Evolutionary conservation across 805 yeast genomes (phyloP), one percentile per base, ranked within the genome.

Genomic region (Candida xiaguanensis): DNA sequence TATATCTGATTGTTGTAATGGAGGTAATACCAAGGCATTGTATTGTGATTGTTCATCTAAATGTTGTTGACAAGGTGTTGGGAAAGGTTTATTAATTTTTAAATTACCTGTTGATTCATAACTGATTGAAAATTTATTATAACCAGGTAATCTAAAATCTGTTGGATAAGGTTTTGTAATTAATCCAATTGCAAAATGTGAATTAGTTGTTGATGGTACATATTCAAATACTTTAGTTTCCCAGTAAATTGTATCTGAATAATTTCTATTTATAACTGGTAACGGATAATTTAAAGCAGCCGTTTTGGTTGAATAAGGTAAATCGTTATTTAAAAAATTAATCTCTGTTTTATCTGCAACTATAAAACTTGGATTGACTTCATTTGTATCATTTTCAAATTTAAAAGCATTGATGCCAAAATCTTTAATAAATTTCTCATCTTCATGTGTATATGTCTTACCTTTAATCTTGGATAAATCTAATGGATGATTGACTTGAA

Each of bases 101-200:
- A 83, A 61, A 43, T 80, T 75, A 1, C 95, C 95, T 4, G 79
- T 76, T 2, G 85, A 75, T 55, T 85, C 91, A 53, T 85, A 78
- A 2, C 84, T 84, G 35, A 85, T 69, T 0, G 89, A 81, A 51
- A 80, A 82, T 35, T 75, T 75, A 43, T 77, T 72, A 56, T 78
- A 74, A 1, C 95, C 95, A 0, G 95, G 95, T 11, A 82, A 65
- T 47, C 86, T 68, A 57, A 83, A 85, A 3, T 51, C 30, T 42
- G 74, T 69, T 2, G 95, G 93, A 50, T 82, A 82, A 2, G 93
- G 91, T 46, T 73, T 76, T 0, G 91, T 79, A 8, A 77, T 74
- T 19, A 85, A 63, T 0, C 95, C 93, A 34, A 85, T 68, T 22
- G 82, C 71, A 41, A 84, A 70, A 25, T 74, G 73, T 1, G 80